phyloP scores from a whole-genome alignment of 1,284 basidiomycete species.

The Ustilago sp. region DNA sequence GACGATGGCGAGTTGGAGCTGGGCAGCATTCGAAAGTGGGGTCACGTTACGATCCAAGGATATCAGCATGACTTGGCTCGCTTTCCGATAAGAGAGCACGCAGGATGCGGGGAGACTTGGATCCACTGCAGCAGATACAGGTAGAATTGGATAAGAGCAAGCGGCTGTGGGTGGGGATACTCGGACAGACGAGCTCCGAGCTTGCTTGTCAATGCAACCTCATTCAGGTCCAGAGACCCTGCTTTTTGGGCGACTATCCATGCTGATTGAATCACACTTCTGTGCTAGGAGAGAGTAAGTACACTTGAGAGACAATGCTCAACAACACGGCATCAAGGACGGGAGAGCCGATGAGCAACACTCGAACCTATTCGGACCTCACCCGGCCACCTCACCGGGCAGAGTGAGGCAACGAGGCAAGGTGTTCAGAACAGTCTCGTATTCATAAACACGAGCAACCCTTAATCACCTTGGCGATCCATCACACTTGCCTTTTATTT shows the following conservation, averaged over 20 bases:
- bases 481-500: background rate
- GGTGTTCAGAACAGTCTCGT: too few relatives aligned
- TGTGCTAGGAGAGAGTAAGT: too few relatives aligned
- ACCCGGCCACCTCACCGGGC: too few relatives aligned
- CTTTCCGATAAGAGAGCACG: background rate
- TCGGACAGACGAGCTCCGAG: constrained; percentile 10
- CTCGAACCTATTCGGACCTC: too few relatives aligned
- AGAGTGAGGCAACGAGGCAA: too few relatives aligned
- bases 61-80: background rate
- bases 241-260: background rate
- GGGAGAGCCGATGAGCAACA: too few relatives aligned
- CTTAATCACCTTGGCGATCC: background rate
- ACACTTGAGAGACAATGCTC: too few relatives aligned
- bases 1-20: background rate
- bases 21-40: constrained; percentile 5
- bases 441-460: too few relatives aligned
- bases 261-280: background rate
- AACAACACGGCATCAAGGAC: too few relatives aligned
- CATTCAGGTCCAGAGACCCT: constrained; percentile 1
- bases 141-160: background rate
- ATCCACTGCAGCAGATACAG: background rate
- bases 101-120: constrained; percentile 3
- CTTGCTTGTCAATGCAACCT: constrained; percentile 1
- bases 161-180: background rate
- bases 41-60: constrained; percentile 15